Base-by-base conservation (phyloP, 306 rosid genomes). In the Delonix regia region DNA sequence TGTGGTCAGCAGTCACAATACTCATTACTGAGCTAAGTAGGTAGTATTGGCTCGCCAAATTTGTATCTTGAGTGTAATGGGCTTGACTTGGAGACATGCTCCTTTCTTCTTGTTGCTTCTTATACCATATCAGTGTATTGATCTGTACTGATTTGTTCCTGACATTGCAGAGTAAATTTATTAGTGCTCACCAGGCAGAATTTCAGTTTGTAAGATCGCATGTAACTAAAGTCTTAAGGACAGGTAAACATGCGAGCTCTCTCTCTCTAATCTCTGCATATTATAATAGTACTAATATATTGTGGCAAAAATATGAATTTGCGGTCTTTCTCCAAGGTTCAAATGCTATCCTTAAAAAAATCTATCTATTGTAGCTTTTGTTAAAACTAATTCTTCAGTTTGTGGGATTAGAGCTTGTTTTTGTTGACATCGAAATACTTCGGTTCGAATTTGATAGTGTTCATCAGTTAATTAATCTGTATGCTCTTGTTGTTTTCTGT, bases 111-210 rank as follows among this genome's bases (percentile, higher is more conserved):
- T 38, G n/a, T 48, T 27, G 42, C n/a, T 74, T 57, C n/a, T 34
- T 53, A 34, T 36, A 6, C 21, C 49, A 42, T 36, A 15, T 74
- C 41, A 25, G 15, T 60, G 12, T 62, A 19, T 45, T 70, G 55
- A 38, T 9, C 0, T 34, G 60, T 30, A 44, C 60, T 56, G 45
- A 36, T 22, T 30, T 41, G 5, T 76, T 76, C 74, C 44, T 76
- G 52, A 41, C 56, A 19, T 41, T 55, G 75, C 86, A 89, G 89
- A 51, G 75, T 78, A 89, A 86, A 73, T 81, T 86, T 80, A 21
- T 89, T 59, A 83, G 80, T 9, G 71, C 81, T 71, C 81, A 85
- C 81, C 89, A 76, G 83, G 72, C 80, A 7, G 87, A 89, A 63
- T 8, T 89, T 13, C 78, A 75, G 64, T 69, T 82, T 78, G 89